These are phyloP conservation scores for Ramalina intermedia DNA, from an alignment of 495 filamentous ascomycete genomes.

Conservation along the genomic window DNA sequence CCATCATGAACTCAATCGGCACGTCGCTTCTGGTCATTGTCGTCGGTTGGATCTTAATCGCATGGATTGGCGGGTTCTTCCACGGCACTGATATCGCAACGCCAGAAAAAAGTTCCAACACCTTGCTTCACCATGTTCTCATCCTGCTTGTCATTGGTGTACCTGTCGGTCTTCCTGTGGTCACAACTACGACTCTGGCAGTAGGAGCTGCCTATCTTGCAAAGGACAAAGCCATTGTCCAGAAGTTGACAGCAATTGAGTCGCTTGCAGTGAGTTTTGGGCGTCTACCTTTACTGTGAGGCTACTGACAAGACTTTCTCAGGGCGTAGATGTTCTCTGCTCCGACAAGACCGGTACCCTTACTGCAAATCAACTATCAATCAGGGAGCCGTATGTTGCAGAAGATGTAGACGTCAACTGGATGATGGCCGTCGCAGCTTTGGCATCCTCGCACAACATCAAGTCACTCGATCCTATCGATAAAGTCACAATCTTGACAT, in stretches of 20 bases:
- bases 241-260: conserved; percentile 91
- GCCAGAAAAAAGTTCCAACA: conserved; percentile 34
- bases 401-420: conserved; percentile 66
- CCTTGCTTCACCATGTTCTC: conserved; percentile 43
- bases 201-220: conserved; percentile 89
- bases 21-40: conserved; percentile 52
- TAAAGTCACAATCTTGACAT: conserved; percentile 60
- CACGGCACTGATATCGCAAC: conserved; percentile 54
- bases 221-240: conserved; percentile 90
- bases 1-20: conserved; percentile 70
- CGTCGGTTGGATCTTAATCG: conserved; percentile 55
- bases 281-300: conserved; percentile 1
- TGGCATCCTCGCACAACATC: conserved; percentile 63
- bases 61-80: conserved; percentile 69
- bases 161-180: conserved; percentile 87
- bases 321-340: conserved; percentile 90
- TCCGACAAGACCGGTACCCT: conserved; percentile 80
- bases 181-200: conserved; percentile 93
- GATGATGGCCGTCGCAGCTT: conserved; percentile 66
- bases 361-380: conserved; percentile 61
- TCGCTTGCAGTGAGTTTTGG: conserved; percentile 52
- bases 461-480: conserved; percentile 67
- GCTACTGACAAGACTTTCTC: background rate
- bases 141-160: conserved; percentile 89
- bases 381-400: conserved; percentile 60